Percentiles rank a stretch among this genome's conserved stretches.
phyloP scores from a whole-genome alignment of 148 eudicot genomes.

The Fagopyrum esculentum region DNA sequence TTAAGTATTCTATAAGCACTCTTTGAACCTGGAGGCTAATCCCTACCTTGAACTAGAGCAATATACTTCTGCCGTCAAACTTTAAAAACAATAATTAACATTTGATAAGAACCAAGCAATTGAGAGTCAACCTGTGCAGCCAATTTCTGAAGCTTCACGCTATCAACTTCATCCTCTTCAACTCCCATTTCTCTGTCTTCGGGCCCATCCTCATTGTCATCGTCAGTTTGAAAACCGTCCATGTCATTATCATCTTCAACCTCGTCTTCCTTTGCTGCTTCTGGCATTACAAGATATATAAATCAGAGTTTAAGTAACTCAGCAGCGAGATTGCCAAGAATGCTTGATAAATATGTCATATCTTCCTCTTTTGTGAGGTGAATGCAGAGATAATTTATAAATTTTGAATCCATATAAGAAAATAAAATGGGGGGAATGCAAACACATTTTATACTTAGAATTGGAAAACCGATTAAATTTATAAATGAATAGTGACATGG shows the following conservation, averaged over 20 bases:
- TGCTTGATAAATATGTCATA: background rate
- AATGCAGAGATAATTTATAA: background rate
- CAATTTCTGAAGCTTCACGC: slow-evolving; percentile 51
- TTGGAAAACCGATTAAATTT: no score
- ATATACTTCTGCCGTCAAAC: background rate
- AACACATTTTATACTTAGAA: no score
- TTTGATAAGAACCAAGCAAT: background rate
- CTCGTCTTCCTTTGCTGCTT: slow-evolving; percentile 67
- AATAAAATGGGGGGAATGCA: no score
- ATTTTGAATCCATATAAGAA: no score
- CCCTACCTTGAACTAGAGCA: background rate
- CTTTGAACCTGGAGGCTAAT: background rate
- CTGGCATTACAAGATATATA: slow-evolving; percentile 29
- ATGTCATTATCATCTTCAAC: slow-evolving; percentile 70
- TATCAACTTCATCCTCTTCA: slow-evolving; percentile 89
- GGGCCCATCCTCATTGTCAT: slow-evolving; percentile 52
- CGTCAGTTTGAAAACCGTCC: slow-evolving; percentile 75
- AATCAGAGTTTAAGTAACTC: background rate
- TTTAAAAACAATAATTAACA: background rate
- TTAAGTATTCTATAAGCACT: background rate
- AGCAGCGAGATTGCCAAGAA: background rate
- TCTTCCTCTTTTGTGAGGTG: background rate
- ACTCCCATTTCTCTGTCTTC: slow-evolving; percentile 86
- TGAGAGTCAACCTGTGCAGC: slow-evolving; percentile 69
- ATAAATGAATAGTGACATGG: background rate